Base-by-base conservation (phyloP, 345 rosid genomes). In the Rhizophora apiculata region DNA sequence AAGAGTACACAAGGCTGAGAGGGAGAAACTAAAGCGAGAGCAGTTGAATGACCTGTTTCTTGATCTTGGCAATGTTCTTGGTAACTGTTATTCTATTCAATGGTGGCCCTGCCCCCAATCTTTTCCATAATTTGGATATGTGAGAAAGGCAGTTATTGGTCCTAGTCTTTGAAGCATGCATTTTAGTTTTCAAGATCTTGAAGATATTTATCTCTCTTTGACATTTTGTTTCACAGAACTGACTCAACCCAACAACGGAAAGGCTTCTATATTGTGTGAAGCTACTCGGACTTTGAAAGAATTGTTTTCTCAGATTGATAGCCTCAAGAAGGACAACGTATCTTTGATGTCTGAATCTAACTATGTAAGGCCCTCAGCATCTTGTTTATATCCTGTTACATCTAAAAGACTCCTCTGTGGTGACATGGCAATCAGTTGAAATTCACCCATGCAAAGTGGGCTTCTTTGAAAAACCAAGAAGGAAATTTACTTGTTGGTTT, bases 21-120 rank as follows among this genome's bases (percentile, higher is more conserved):
- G 96, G 68, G 99, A 95, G 89, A 92, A 84, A 81, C 85, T 85
- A 78, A 95, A 95, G 80, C 98, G 98, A 8, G 97, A 92, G 81
- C 98, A 89, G 72, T 80, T 95, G 87, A 95, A 92, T 75, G 97
- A 89, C 30, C 92, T 90, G 46, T 95, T 95, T 75, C 70, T 85
- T 72, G 90, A 90, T 62, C 86, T 95, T 68, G 96, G 89, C 27
- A 74, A 59, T 68, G 84, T 88, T 32, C 87, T 96, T 31, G 98
- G 99, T 92, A 90, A 68, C 2, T 67, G 69, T 59, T 18, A 5
- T 60, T 66, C 73, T 59, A 63, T 59, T 51, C 43, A 29, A 22
- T 46, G 26, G 32, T 1, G 24, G 7, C 37, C 27, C 24, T n/a
- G 16, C 18, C 65, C 30, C 26, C 16, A 3, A 0, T 21, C 24